Evolutionary conservation across 2,329 filamentous ascomycete species (phyloP), one percentile per base, ranked within the genome.

Genomic region (Penicillium occitanis): DNA sequence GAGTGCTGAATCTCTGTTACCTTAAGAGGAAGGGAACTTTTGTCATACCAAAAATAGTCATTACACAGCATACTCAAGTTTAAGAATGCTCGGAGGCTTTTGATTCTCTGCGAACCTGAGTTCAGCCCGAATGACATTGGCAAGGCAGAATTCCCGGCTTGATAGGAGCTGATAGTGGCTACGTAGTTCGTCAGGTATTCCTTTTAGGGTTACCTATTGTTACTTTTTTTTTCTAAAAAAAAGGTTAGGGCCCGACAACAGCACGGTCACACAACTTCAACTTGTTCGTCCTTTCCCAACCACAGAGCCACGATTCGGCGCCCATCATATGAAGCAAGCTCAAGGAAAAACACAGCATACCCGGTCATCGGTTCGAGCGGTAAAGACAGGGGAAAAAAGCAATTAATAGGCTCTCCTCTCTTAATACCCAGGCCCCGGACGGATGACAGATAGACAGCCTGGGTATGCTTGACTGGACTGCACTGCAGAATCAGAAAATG

Each of bases 311-410:
- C 19, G 60, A 44, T 40, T 35, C 35, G 19, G 13, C 40, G 61
- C 48, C 61, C 61, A 63, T 55, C 22, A 44, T 33, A 44, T 19
- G 48, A 63, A 63, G 61, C 61, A 37, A 55, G 40, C 35, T 44
- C 61, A 55, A 33, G 61, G 60, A 44, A 10, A 51, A 53, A 28
- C 7, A 42, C 22, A 30, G 30, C 40, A 53, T 13, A 17, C 22
- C 25, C 35, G 35, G 46, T 53, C 37, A 40, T 63, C 33, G 46
- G 46, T n/a, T n/a, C n/a, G 35, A 42, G 33, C 33, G 30, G 37
- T 33, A 50, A 37, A 25, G 8, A 33, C 22, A 50, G 28, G 44
- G 6, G 22, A 22, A 57, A 57, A 57, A 57, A 57, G 33, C 33
- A 57, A 57, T 25, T 50, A 37, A 37, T 44, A 37, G 35, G 40